phyloP scores from a whole-genome alignment of 2,329 filamentous ascomycete genomes.

The Polychaeton citri region DNA sequence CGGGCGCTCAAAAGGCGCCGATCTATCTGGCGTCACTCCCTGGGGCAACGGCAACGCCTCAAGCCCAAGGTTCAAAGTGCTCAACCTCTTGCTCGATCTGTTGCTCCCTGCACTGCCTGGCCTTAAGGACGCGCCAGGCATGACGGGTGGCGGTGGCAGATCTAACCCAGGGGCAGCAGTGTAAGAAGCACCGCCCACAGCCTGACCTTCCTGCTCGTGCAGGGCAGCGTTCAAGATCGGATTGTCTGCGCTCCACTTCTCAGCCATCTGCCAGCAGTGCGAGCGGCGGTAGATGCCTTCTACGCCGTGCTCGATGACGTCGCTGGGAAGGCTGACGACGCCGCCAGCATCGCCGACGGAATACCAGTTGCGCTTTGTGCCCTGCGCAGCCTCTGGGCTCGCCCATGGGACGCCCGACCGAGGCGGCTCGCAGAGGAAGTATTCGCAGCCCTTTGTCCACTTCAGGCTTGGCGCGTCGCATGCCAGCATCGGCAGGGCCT shows the following conservation, averaged over 20 bases:
- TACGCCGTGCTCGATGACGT: slow-evolving; percentile 52
- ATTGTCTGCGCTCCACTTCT: slow-evolving; percentile 42
- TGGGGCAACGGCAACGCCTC: slow-evolving; percentile 34
- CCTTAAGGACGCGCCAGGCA: neutral
- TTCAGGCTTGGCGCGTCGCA: slow-evolving; percentile 59
- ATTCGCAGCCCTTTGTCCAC: slow-evolving; percentile 60
- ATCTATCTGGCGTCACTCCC: slow-evolving; percentile 25
- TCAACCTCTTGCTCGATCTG: slow-evolving; percentile 23
- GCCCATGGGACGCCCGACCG: slow-evolving; percentile 63
- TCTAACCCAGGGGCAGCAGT: neutral
- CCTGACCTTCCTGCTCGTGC: slow-evolving; percentile 14
- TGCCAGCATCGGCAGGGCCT: slow-evolving; percentile 64
- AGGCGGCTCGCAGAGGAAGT: slow-evolving; percentile 67
- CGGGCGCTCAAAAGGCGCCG: slow-evolving; percentile 12
- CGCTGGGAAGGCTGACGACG: slow-evolving; percentile 48
- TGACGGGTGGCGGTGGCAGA: neutral
- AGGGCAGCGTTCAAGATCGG: slow-evolving; percentile 18
- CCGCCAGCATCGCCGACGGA: slow-evolving; percentile 54
- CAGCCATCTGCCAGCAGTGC: slow-evolving; percentile 55
- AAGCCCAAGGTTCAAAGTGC: slow-evolving; percentile 32
- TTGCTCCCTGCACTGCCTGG: slow-evolving; percentile 6
- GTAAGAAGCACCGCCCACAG: slow-evolving; percentile 2
- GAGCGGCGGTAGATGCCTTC: slow-evolving; percentile 56
- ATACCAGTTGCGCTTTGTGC: slow-evolving; percentile 54
- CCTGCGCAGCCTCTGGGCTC: slow-evolving; percentile 34